These are phyloP conservation scores for Tetrahymena elliotti DNA, from an alignment of 73 alveolate genomes.

Conservation along the genomic window DNA sequence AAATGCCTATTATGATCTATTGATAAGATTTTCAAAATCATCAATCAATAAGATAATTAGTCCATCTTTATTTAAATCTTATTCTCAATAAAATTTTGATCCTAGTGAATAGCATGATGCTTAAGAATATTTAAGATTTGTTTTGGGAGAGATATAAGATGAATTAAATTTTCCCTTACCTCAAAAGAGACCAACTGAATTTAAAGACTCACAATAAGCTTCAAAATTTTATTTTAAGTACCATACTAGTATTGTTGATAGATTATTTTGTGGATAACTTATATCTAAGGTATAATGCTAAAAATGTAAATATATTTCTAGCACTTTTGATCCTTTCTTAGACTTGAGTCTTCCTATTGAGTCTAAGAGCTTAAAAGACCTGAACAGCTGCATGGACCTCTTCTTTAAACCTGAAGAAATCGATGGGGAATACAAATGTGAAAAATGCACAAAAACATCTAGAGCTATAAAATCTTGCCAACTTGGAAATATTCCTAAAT, in stretches of 20 bases:
- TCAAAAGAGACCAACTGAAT: constrained; percentile 22
- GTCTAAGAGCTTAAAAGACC: constrained; percentile 29
- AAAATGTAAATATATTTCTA: constrained; percentile 36
- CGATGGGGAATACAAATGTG: constrained; percentile 56
- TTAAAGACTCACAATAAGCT: constrained; percentile 29
- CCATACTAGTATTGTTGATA: constrained; percentile 48
- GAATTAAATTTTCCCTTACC: constrained; percentile 43
- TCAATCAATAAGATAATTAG: constrained; percentile 15
- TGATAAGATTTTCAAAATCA: constrained; percentile 21
- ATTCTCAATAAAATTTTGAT: constrained; percentile 37
- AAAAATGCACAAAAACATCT: constrained; percentile 41
- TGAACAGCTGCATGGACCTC: constrained; percentile 46
- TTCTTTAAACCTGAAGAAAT: constrained; percentile 49
- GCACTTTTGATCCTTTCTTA: constrained; percentile 56
- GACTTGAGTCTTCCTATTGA: constrained; percentile 56
- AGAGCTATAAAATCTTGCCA: constrained; percentile 28
- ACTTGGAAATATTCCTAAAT: not conserved
- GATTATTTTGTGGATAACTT: constrained; percentile 53
- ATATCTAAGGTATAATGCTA: constrained; percentile 49
- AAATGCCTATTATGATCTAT: constrained; percentile 16
- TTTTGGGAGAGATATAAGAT: constrained; percentile 47
- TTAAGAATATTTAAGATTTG: constrained; percentile 55
- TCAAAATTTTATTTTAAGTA: constrained; percentile 37
- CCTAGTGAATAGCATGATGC: constrained; percentile 54
- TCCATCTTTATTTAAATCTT: constrained; percentile 1